Percentiles rank a stretch among this genome's conserved stretches.
Conservation (phyloP, 352 stramenopile genomes). For the Globisporangium nagaii region DNA sequence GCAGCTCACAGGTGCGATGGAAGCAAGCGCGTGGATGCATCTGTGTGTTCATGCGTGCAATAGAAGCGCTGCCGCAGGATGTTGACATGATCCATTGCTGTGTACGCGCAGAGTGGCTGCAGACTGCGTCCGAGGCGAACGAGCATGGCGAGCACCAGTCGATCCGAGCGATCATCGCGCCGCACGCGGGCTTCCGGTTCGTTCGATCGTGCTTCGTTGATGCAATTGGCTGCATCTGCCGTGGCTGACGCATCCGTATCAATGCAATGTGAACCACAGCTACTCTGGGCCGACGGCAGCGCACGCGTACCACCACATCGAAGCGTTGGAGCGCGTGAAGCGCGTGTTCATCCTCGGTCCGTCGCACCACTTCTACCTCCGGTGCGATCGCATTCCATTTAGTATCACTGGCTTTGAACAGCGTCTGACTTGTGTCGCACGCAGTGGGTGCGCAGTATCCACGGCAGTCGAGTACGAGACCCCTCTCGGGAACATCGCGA, state of each 20-base stretch:
- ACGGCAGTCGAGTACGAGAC: slow-evolving; percentile 89
- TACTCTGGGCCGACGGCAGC: slow-evolving; percentile 94
- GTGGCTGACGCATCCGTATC: background rate
- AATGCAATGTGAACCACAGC: slow-evolving; percentile 25
- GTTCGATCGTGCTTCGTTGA: background rate
- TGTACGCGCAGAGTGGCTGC: slow-evolving; percentile 48
- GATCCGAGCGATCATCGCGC: slow-evolving; percentile 80
- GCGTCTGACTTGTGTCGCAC: background rate
- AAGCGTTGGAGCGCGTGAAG: slow-evolving; percentile 58
- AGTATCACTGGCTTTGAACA: background rate
- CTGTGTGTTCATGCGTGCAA: too few species aligned
- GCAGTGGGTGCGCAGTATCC: slow-evolving; percentile 77
- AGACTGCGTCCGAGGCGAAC: slow-evolving; percentile 26
- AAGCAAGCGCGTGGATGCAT: background rate
- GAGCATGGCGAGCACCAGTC: slow-evolving; percentile 26
- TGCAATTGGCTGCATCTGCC: background rate
- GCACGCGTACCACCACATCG: slow-evolving; percentile 89
- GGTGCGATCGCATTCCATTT: slow-evolving; percentile 20
- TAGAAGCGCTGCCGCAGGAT: too few species aligned
- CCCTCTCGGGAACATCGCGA: slow-evolving; percentile 90
- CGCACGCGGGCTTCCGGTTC: slow-evolving; percentile 82
- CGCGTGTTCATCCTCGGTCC: slow-evolving; percentile 92
- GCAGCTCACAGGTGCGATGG: slow-evolving; percentile 43
- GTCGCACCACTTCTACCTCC: slow-evolving; percentile 95
- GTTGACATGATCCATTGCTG: too few species aligned